These are phyloP conservation scores for Zymoseptoria crescenta DNA, from an alignment of 2,329 filamentous ascomycete species.

Conservation along the genomic window DNA sequence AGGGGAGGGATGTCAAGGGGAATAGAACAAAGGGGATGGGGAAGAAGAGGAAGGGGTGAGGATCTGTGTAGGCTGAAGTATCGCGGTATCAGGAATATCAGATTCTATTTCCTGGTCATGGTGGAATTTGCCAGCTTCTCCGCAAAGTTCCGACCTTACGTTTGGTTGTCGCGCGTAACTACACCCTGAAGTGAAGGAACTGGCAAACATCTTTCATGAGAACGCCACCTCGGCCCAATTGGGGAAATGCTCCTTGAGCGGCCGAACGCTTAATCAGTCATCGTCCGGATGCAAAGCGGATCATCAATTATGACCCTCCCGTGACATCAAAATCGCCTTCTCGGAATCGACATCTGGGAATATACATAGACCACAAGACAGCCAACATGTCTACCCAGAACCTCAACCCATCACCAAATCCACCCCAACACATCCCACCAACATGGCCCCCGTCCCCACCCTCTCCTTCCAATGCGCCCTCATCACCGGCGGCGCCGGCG, in stretches of 20 bases:
- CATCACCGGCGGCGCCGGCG: conserved; percentile 45
- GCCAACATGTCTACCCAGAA: not conserved
- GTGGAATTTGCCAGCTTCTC: no score
- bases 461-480: conserved; percentile 37
- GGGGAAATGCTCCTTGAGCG: not conserved
- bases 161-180: no score
- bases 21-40: conserved; percentile 44
- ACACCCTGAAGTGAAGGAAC: no score
- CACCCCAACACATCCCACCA: not conserved
- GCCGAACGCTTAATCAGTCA: not conserved
- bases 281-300: not conserved
- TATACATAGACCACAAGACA: not conserved
- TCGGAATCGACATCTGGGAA: not conserved
- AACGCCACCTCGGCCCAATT: not conserved
- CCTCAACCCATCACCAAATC: no score
- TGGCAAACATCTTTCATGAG: not conserved
- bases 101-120: no score
- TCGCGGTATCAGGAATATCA: no score
- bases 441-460: conserved; percentile 11
- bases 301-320: not conserved
- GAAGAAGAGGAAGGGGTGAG: not conserved
- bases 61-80: no score
- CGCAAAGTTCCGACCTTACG: no score
- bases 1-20: conserved; percentile 84
- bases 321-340: not conserved